Base-by-base conservation (phyloP, 2,329 filamentous ascomycete species). In the Aspergillus intermedius region DNA sequence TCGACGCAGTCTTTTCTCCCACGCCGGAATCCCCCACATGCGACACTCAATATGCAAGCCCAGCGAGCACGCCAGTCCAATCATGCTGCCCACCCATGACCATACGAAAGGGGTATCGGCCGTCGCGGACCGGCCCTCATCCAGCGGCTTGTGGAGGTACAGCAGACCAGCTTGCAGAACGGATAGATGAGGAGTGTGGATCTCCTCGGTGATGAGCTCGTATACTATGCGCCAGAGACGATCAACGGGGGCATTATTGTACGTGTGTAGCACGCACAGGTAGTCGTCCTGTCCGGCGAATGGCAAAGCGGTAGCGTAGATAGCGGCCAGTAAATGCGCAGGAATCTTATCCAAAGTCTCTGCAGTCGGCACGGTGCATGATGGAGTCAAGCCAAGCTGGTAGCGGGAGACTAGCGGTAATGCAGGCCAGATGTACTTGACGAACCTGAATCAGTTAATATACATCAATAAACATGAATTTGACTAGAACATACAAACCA, bases 11-110 rank as follows among this genome's bases (percentile, higher is more conserved):
- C 67, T 59, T 46, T 69, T 69, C 46, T 71, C 68, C 60, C 64
- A 66, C 2, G 58, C 53, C 1, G 68, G 67, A 39, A 71, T 63
- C 3, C 65, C 66, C 63, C 67, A 69, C 53, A 61, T 62, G 7
- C 59, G 60, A 34, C 62, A 68, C 49, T 71, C 67, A 2, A 70
- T 57, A 45, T 70, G 65, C 21, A 71, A 55, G 0, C 67, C 67
- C 1, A 71, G 56, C 9, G 61, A 62, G 6, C 58, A 58, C 0
- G 67, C 61, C 5, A 71, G 48, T 3, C 62, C 67, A 5, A 69
- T 63, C 1, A 65, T 56, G 49, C 57, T 65, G 13, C 66, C 67
- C 45, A 69, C 56, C n/a, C 67, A 66, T 0, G 65, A 70, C 65
- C 66, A 70, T 3, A 61, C n/a, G 28, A 67, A 67, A 0, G 66